These are phyloP conservation scores for Lepiota subincarnata DNA, from an alignment of 768 basidiomycete species.

Conservation along the genomic window DNA sequence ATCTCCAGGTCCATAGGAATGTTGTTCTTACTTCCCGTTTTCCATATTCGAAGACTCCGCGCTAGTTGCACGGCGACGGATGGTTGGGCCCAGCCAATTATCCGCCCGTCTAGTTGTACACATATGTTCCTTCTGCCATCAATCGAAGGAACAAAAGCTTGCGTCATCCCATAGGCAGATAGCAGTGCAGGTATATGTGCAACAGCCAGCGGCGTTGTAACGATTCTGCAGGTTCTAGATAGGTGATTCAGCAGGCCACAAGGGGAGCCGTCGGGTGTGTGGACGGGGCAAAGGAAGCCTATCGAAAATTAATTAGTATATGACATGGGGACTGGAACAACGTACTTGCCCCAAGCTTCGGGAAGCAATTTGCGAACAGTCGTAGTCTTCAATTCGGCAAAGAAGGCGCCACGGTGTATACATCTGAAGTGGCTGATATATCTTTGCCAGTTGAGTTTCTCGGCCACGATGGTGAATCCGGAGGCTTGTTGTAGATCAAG, in stretches of 20 bases:
- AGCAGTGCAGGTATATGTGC: conserved; percentile 81
- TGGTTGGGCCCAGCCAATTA: conserved; percentile 91
- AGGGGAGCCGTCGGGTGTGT: conserved; percentile 97
- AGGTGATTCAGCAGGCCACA: conserved; percentile 98
- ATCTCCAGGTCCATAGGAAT: conserved; percentile 94
- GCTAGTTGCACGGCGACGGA: conserved; percentile 74
- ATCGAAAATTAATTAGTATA: not conserved
- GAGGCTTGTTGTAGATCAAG: conserved; percentile 96
- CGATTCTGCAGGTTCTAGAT: conserved; percentile 87
- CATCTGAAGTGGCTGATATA: conserved; percentile 98
- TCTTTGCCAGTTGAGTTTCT: conserved; percentile 97
- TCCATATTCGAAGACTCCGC: conserved; percentile 85
- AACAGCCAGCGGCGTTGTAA: conserved; percentile 71
- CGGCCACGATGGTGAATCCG: conserved; percentile 98
- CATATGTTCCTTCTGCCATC: conserved; percentile 81
- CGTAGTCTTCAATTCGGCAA: conserved; percentile 97
- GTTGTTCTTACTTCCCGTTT: conserved; percentile 79
- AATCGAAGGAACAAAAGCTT: conserved; percentile 72
- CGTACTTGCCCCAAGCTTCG: conserved; percentile 87
- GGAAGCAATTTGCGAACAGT: conserved; percentile 94
- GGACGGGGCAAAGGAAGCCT: conserved; percentile 98
- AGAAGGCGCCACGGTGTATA: conserved; percentile 99
- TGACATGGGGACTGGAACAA: not conserved
- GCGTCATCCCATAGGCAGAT: conserved; percentile 90
- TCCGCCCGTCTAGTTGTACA: conserved; percentile 91